Evolutionary conservation across 139 green algal species (phyloP).

Genomic region (Edaphochlamys debaryana): DNA sequence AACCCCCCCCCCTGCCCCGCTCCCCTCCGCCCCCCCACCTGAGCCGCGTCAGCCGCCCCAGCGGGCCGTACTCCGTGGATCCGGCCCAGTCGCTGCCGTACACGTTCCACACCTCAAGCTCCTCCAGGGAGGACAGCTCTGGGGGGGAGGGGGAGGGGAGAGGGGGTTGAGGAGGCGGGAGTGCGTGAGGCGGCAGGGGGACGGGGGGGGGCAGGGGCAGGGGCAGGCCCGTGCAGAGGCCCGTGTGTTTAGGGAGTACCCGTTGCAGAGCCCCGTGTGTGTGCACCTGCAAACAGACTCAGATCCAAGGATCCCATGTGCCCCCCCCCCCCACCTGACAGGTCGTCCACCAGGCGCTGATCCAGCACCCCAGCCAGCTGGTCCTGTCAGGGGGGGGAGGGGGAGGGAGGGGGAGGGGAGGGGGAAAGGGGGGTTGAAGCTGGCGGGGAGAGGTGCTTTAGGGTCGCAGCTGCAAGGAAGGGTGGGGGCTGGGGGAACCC

Average conservation of each 20-base stretch:
- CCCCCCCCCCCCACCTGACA: not conserved
- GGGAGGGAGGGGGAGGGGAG: too few relatives aligned
- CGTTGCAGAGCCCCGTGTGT: too few relatives aligned
- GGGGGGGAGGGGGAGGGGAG: too few relatives aligned
- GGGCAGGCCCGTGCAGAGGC: too few relatives aligned
- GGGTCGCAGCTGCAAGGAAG: too few relatives aligned
- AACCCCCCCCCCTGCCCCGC: not conserved
- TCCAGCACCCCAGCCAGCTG: conserved; percentile 16
- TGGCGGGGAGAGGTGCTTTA: too few relatives aligned
- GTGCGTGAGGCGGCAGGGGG: too few relatives aligned
- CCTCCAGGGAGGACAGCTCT: conserved; percentile 19
- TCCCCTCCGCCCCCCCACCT: not conserved
- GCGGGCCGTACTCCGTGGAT: not conserved
- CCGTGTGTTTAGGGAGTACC: too few relatives aligned
- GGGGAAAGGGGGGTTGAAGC: too few relatives aligned
- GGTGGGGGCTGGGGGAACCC: too few relatives aligned
- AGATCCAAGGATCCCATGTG: not conserved
- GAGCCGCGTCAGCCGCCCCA: not conserved
- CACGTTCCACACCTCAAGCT: conserved; percentile 35
- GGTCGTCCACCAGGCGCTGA: conserved; percentile 28
- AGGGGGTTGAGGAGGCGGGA: too few relatives aligned
- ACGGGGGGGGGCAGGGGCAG: too few relatives aligned
- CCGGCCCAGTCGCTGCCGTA: conserved; percentile 23
- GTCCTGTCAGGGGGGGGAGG: not conserved
- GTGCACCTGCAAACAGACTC: not conserved